Percentiles rank a stretch among this genome's conserved stretches.
Evolutionary conservation across 768 basidiomycete genomes (phyloP).

Genomic region (Stropharia rugosoannulata): DNA sequence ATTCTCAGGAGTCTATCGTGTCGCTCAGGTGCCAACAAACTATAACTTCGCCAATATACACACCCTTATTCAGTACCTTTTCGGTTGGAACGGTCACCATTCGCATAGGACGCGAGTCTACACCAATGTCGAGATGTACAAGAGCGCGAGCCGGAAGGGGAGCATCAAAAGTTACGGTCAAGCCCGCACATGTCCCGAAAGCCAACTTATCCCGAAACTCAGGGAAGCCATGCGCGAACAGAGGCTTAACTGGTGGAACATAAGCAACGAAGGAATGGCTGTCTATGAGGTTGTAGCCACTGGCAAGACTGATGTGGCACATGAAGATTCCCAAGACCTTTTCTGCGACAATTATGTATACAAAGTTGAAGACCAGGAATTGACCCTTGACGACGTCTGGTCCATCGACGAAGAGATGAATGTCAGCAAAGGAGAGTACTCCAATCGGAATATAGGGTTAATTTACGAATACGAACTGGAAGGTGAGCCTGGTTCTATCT

Average conservation of each 20-base stretch:
- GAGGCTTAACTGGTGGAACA: conserved; percentile 2
- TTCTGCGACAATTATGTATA: conserved; percentile 10
- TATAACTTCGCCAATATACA: conserved; percentile 67
- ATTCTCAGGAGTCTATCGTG: conserved; percentile 45
- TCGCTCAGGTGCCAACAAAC: conserved; percentile 64
- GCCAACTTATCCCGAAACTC: neutral
- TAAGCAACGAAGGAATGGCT: conserved; percentile 4
- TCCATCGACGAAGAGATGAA: conserved; percentile 9
- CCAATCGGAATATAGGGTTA: conserved; percentile 9
- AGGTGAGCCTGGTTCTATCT: neutral
- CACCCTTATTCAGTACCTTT: conserved; percentile 60
- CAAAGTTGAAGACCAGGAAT: conserved; percentile 10
- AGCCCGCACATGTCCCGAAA: conserved; percentile 6
- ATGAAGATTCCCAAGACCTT: neutral
- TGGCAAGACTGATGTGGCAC: conserved; percentile 4
- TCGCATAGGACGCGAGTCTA: conserved; percentile 11
- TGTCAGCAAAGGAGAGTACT: conserved; percentile 8
- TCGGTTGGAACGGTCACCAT: conserved; percentile 30
- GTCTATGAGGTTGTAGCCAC: conserved; percentile 13
- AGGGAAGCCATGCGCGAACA: conserved; percentile 1
- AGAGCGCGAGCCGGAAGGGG: conserved; percentile 1
- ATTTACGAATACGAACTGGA: conserved; percentile 13
- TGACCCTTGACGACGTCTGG: conserved; percentile 10
- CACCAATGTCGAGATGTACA: conserved; percentile 14
- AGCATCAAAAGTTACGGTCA: conserved; percentile 13